Evolutionary conservation across 2,329 filamentous ascomycete species (phyloP), one percentile per base, ranked within the genome.

Genomic region (Leptographium wingfieldii): DNA sequence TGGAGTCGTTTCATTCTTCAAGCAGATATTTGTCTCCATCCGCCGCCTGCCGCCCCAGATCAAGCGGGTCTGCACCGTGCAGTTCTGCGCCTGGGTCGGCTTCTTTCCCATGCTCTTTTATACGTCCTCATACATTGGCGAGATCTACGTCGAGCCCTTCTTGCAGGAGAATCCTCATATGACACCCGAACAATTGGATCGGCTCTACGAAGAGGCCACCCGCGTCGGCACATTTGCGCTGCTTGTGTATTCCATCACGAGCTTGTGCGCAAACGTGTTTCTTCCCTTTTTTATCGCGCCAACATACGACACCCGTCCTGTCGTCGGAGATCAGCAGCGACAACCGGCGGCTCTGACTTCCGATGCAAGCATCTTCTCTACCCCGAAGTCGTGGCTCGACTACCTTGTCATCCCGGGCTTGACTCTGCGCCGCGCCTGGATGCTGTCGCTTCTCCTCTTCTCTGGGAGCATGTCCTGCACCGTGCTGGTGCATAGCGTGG

Each of bases 21-120:
- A 77, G 65, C 82, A 84, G 66, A 84, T 96, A 3, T 86, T 87
- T 70, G 81, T 79, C 56, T 91, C 91, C 0, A 87, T 96, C 64
- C 83, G 80, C 67, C 81, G 85, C 48, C 77, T 97, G 7, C 92
- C 92, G 1, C 85, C 86, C 0, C 91, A 95, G 72, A 90, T 94
- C 64, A 81, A 81, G 63, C 86, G 83, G 64, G 90, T 96, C 46
- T 96, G 92, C 69, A 76, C 85, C 64, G 87, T 92, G 0, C 88
- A 94, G 69, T 84, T 92, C 66, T 92, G 86, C 62, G 90, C 90
- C 5, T 97, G 92, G 92, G 85, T 96, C 60, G 92, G 90, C 58
- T 96, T 92, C 83, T 97, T 96, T 68, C 92, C 92, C 1, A 91
- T 96, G 71, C 79, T 97, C 3, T 96, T 95, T 74, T 97, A 97